Conservation (phyloP, 495 filamentous ascomycete genomes). For the Elasticomyces elasticus region DNA sequence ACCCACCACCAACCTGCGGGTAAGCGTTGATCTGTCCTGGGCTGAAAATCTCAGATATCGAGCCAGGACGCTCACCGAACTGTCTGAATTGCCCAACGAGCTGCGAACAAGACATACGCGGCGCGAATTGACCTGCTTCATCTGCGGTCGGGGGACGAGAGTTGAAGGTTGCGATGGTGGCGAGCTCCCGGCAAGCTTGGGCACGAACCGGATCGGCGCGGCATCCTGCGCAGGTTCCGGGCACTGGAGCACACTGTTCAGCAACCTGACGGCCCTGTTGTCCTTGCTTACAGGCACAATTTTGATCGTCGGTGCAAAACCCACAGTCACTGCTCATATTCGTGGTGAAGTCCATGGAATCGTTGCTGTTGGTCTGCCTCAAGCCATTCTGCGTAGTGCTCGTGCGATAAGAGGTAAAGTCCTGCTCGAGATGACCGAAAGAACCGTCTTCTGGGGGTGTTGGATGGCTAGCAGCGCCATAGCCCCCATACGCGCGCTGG, state of each 20-base stretch:
- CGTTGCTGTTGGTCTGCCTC: not conserved
- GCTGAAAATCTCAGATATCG: not conserved
- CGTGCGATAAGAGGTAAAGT: not conserved
- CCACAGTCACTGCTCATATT: conserved; percentile 7
- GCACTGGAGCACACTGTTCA: not conserved
- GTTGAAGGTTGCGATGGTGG: not conserved
- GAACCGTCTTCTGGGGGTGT: not conserved
- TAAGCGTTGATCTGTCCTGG: not conserved
- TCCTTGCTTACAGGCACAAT: conserved; percentile 11
- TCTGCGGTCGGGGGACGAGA: not conserved
- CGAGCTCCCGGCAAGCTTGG: conserved; percentile 2
- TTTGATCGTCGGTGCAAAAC: conserved; percentile 16
- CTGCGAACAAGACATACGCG: not conserved
- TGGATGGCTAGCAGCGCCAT: not conserved
- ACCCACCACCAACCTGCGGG: not conserved
- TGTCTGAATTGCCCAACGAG: not conserved
- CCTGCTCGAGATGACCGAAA: not conserved
- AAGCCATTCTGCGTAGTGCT: not conserved
- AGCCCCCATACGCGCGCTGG: not conserved
- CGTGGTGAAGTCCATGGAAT: not conserved
- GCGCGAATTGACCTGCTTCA: not conserved
- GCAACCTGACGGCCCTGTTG: not conserved
- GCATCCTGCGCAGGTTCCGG: conserved; percentile 13
- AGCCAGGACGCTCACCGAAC: not conserved
- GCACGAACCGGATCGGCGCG: conserved; percentile 2